Evolutionary conservation across 352 stramenopile genomes (phyloP).

Genomic region (Phytophthora cajani): DNA sequence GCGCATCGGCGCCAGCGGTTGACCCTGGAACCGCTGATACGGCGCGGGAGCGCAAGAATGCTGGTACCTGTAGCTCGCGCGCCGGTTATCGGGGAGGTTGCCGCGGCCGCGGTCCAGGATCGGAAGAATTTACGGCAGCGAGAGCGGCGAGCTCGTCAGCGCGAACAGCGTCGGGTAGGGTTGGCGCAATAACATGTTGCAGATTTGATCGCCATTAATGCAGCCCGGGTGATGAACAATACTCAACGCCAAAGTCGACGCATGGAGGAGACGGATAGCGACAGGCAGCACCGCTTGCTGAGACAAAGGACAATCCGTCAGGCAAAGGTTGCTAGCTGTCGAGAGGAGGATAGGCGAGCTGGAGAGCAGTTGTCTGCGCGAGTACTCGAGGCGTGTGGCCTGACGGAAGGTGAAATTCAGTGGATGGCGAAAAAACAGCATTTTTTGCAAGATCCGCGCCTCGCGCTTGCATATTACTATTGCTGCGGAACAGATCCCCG

Average conservation of each 20-base stretch:
- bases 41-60: no score
- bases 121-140: no score
- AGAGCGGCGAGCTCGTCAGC: no score
- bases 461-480: conserved; percentile 29
- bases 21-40: no score
- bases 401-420: conserved; percentile 6
- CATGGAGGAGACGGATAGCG: background rate
- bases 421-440: conserved; percentile 12
- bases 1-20: no score
- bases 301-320: background rate
- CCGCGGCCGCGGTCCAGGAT: no score
- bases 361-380: background rate
- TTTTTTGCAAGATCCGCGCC: conserved; percentile 17
- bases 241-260: background rate
- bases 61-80: background rate
- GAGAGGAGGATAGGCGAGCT: background rate
- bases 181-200: no score
- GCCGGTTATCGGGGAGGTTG: no score
- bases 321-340: background rate
- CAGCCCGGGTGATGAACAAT: no score
- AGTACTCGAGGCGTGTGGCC: background rate
- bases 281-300: background rate
- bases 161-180: no score
- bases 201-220: no score
- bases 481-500: conserved; percentile 15